phyloP scores from a whole-genome alignment of 176 grass and related monocot species.

The Dactylis glomerata region DNA sequence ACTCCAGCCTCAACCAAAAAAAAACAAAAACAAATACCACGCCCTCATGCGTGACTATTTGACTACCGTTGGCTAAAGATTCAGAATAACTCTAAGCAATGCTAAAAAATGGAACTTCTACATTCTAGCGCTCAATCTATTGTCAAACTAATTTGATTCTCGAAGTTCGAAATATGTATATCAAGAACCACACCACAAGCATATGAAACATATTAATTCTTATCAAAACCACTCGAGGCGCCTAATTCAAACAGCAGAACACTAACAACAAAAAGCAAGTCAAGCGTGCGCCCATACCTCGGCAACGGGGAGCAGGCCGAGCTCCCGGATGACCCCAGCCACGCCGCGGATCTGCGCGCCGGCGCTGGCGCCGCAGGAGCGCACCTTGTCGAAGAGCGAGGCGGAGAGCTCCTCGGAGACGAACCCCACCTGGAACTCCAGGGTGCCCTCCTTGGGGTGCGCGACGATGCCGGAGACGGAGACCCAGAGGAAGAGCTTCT shows the following conservation, averaged over 20 bases:
- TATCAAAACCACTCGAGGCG: not conserved
- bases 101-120: not conserved
- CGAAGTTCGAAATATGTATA: not conserved
- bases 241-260: not conserved
- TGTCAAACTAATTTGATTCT: not conserved
- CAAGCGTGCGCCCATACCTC: constrained; percentile 26
- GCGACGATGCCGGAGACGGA: constrained; percentile 54
- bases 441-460: constrained; percentile 37
- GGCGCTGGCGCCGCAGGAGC: constrained; percentile 29
- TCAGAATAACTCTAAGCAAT: not conserved
- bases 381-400: constrained; percentile 50
- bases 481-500: constrained; percentile 83
- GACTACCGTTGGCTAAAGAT: not conserved
- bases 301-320: constrained; percentile 44
- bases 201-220: not conserved
- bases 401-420: constrained; percentile 47
- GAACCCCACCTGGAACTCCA: constrained; percentile 65
- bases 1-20: not conserved
- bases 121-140: not conserved
- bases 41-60: not conserved
- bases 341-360: constrained; percentile 39
- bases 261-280: not conserved
- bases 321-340: constrained; percentile 54
- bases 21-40: not conserved
- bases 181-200: not conserved